Percentiles rank a stretch among this genome's conserved stretches.
Evolutionary conservation across 2,329 filamentous ascomycete genomes (phyloP).

Genomic region (Pleoardoris graminearum): DNA sequence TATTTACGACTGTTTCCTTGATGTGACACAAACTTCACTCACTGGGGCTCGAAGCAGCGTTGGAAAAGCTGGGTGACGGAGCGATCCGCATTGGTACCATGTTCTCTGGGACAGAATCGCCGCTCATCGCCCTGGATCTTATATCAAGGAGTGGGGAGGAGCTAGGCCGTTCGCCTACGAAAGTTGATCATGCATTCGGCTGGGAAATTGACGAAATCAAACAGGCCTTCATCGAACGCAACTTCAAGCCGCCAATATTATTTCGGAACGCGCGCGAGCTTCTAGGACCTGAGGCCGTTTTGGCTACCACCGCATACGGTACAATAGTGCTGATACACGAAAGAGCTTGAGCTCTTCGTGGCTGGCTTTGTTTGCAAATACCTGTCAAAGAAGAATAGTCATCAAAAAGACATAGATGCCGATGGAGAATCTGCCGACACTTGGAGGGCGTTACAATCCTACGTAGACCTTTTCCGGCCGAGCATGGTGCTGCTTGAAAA

Average conservation of each 20-base stretch:
- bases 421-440: constrained; percentile 68
- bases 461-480: constrained; percentile 60
- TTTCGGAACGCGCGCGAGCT: constrained; percentile 53
- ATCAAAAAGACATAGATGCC: constrained; percentile 55
- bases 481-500: constrained; percentile 73
- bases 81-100: constrained; percentile 66
- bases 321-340: constrained; percentile 60
- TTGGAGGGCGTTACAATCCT: constrained; percentile 62
- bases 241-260: constrained; percentile 48
- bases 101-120: constrained; percentile 78
- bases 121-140: constrained; percentile 66
- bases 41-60: constrained; percentile 40
- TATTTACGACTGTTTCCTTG: constrained; percentile 55
- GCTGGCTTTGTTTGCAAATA: constrained; percentile 78
- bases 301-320: constrained; percentile 68
- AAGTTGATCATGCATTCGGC: constrained; percentile 49
- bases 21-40: constrained; percentile 49
- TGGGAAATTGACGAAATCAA: constrained; percentile 53
- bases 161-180: constrained; percentile 13
- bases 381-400: constrained; percentile 68
- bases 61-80: constrained; percentile 41
- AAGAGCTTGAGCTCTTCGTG: constrained; percentile 65
- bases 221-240: constrained; percentile 54
- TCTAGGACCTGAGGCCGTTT: no score
- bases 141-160: constrained; percentile 45